phyloP scores from a whole-genome alignment of 1,284 basidiomycete genomes.

The Boletus chippewaensis region DNA sequence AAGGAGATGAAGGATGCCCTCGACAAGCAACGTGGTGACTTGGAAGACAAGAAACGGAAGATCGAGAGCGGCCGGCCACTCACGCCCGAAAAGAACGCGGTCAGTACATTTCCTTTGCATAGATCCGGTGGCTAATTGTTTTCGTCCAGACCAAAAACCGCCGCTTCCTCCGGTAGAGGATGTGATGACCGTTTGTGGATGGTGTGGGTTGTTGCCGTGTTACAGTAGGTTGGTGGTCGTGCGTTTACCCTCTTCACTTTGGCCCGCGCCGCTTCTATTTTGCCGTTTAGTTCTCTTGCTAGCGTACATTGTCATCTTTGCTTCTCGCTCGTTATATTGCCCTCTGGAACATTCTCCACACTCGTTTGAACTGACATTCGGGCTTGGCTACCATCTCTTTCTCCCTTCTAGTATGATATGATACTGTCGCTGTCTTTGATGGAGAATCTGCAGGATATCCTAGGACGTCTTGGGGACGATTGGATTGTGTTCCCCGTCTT shows the following conservation, averaged over 20 bases:
- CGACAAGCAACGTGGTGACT: constrained; percentile 91
- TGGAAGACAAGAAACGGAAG: constrained; percentile 98
- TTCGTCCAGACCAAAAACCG: constrained; percentile 31
- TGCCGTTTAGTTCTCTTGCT: constrained; percentile 32
- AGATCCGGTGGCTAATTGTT: constrained; percentile 2
- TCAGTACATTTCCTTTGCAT: constrained; percentile 34
- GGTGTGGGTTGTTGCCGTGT: constrained; percentile 19
- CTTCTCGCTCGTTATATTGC: constrained; percentile 33
- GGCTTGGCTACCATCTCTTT: constrained; percentile 42
- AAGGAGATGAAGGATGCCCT: constrained; percentile 98
- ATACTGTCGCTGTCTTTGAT: constrained; percentile 27
- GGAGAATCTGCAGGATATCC: constrained; percentile 30
- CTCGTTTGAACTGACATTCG: constrained; percentile 60
- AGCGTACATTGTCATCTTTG: constrained; percentile 33
- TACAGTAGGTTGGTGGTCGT: constrained; percentile 27
- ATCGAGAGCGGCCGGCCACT: constrained; percentile 91
- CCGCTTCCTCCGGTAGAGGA: constrained; percentile 33
- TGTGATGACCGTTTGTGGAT: constrained; percentile 3
- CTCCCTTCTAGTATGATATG: constrained; percentile 45
- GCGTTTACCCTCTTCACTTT: constrained; percentile 29
- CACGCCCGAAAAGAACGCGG: constrained; percentile 87
- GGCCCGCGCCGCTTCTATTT: constrained; percentile 36
- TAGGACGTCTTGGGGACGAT: constrained; percentile 33
- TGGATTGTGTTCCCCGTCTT: constrained; percentile 18
- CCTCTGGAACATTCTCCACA: constrained; percentile 42